These are phyloP conservation scores for Entomortierella chlamydospora DNA, from an alignment of 192 early-diverging fungal species.

Conservation along the genomic window DNA sequence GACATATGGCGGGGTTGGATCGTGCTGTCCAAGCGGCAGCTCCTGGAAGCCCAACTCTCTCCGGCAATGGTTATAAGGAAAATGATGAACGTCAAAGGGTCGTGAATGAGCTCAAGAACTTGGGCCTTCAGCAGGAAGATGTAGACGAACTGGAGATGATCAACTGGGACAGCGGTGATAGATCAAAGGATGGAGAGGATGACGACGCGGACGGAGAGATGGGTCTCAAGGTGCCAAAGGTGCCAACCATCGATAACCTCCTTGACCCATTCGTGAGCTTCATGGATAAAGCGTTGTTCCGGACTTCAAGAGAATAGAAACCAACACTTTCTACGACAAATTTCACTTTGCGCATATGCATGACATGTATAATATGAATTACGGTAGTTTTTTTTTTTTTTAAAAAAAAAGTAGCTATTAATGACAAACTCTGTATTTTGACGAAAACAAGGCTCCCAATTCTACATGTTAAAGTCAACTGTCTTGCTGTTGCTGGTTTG, in stretches of 20 bases:
- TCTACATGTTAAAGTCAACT: too few species aligned
- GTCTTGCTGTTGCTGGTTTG: too few species aligned
- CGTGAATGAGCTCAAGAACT: conserved; percentile 18
- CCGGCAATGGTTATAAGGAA: background rate
- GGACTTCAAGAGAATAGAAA: conserved; percentile 31
- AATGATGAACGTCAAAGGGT: conserved; percentile 17
- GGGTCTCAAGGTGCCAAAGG: conserved; percentile 26
- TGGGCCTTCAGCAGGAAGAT: conserved; percentile 53
- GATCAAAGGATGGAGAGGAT: conserved; percentile 11
- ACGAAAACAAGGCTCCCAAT: too few species aligned
- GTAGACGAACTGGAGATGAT: conserved; percentile 59
- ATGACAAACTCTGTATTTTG: too few species aligned
- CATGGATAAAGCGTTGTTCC: conserved; percentile 36
- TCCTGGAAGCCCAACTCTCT: background rate
- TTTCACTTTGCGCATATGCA: too few species aligned
- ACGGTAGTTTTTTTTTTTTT: too few species aligned
- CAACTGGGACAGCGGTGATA: conserved; percentile 18
- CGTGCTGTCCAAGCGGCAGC: background rate
- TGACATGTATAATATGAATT: too few species aligned
- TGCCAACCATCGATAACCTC: conserved; percentile 33
- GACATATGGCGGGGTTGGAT: conserved; percentile 39
- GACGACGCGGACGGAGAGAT: conserved; percentile 9
- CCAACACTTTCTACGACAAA: background rate
- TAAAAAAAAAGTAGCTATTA: too few species aligned
- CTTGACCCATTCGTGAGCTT: conserved; percentile 16